phyloP scores from a whole-genome alignment of 768 basidiomycete genomes.

The Hebeloma cylindrosporum region DNA sequence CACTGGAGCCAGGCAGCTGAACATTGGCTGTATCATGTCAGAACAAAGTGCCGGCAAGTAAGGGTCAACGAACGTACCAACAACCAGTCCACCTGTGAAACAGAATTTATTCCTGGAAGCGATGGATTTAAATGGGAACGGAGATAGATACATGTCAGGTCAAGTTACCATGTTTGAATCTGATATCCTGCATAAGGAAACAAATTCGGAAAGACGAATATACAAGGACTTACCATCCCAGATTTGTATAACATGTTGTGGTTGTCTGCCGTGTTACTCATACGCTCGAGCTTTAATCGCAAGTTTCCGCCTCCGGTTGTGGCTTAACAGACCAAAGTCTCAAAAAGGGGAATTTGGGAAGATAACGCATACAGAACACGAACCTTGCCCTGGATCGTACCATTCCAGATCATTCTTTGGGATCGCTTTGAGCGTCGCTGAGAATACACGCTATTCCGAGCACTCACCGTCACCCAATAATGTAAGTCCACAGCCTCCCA shows the following conservation, averaged over 20 bases:
- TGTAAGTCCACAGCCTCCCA: slow-evolving; percentile 62
- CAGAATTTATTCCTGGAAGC: slow-evolving; percentile 58
- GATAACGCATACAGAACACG: slow-evolving; percentile 1
- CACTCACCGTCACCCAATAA: slow-evolving; percentile 65
- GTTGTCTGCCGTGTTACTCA: slow-evolving; percentile 34
- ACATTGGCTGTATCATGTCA: slow-evolving; percentile 20
- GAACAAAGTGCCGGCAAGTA: not conserved
- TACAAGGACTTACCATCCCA: slow-evolving; percentile 41
- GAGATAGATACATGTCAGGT: not conserved
- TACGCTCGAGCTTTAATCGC: slow-evolving; percentile 64
- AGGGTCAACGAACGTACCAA: slow-evolving; percentile 22
- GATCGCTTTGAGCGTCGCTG: not conserved
- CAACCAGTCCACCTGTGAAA: slow-evolving; percentile 77
- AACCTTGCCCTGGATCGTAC: slow-evolving; percentile 65
- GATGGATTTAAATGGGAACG: not conserved
- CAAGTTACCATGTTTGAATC: slow-evolving; percentile 36
- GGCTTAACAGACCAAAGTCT: slow-evolving; percentile 27
- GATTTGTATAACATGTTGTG: slow-evolving; percentile 72
- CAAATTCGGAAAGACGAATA: not conserved
- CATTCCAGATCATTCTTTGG: slow-evolving; percentile 68
- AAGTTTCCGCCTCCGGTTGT: slow-evolving; percentile 73
- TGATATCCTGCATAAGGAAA: too few species aligned
- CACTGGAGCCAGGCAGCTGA: slow-evolving; percentile 29
- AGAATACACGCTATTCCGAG: not conserved
- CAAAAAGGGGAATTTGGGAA: not conserved